Evolutionary conservation across 495 filamentous ascomycete genomes (phyloP).

Genomic region (Geoglossum glabrum): DNA sequence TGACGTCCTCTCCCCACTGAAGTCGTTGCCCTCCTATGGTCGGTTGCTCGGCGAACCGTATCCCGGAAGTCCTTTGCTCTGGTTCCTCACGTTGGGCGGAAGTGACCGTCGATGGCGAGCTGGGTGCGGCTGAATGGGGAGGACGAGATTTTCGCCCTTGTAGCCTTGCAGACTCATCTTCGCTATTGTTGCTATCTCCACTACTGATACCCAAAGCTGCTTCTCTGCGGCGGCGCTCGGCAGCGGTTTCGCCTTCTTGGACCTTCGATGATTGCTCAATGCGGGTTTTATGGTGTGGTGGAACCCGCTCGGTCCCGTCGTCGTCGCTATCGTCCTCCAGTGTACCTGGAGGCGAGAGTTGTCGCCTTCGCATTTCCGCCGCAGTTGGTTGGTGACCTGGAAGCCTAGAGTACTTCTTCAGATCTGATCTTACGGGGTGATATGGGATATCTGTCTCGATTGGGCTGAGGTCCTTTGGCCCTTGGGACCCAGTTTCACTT

Average conservation of each 20-base stretch:
- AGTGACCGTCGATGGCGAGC: not conserved
- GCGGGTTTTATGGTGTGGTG: not conserved
- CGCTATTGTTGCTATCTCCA: not conserved
- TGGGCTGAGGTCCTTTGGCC: not conserved
- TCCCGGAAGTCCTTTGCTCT: not conserved
- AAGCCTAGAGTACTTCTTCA: not conserved
- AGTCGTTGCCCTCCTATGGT: not conserved
- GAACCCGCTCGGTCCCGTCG: constrained; percentile 5
- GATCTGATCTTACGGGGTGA: constrained; percentile 1
- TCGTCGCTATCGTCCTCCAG: constrained; percentile 5
- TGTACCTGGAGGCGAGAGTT: not conserved
- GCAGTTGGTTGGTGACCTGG: constrained; percentile 1
- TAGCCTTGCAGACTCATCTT: not conserved
- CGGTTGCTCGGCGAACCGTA: not conserved
- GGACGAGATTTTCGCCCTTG: not conserved
- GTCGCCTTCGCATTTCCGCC: constrained; percentile 5
- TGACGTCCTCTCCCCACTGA: not conserved
- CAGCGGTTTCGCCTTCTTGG: constrained; percentile 5
- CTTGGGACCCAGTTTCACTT: not conserved
- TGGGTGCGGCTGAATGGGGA: not conserved
- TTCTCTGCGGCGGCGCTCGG: constrained; percentile 6
- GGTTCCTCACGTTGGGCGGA: not conserved
- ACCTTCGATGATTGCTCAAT: not conserved
- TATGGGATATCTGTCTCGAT: constrained; percentile 4
- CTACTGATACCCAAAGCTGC: constrained; percentile 3